Evolutionary conservation across 2,329 filamentous ascomycete genomes (phyloP).

Genomic region (Sclerotinia sclerotiorum): DNA sequence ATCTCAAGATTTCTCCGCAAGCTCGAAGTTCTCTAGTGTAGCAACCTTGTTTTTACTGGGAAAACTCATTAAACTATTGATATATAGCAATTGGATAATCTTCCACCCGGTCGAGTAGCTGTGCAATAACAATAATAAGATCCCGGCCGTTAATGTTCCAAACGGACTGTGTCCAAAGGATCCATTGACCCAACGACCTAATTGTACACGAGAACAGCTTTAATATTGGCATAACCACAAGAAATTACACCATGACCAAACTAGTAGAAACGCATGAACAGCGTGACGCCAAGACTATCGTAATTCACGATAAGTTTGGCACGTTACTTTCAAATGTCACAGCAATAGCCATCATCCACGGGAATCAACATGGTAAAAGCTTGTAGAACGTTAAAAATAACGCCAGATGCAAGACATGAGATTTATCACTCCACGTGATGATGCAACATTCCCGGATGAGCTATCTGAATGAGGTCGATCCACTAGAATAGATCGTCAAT

Average conservation of each 20-base stretch:
- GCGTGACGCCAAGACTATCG: slow-evolving; percentile 9
- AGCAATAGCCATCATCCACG: not conserved
- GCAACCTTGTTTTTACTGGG: not conserved
- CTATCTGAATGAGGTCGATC: not conserved
- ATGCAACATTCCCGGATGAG: not conserved
- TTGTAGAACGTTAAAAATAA: slow-evolving; percentile 1
- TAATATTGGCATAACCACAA: slow-evolving; percentile 5
- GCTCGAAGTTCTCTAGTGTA: not conserved
- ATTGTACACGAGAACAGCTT: not conserved
- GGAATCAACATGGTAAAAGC: slow-evolving; percentile 3
- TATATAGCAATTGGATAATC: not conserved
- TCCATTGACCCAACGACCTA: not conserved
- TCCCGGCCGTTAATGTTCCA: not conserved
- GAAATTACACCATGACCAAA: not conserved
- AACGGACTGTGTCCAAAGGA: too few species aligned
- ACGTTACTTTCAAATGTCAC: not conserved
- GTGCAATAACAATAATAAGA: not conserved
- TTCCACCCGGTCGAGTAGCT: not conserved
- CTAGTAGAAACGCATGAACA: not conserved
- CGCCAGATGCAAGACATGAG: not conserved
- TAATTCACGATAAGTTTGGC: slow-evolving; percentile 2
- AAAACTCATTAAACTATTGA: not conserved
- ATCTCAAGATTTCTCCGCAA: not conserved
- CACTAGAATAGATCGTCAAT: not conserved
- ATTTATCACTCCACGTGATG: slow-evolving; percentile 1